Evolutionary conservation across 1,284 basidiomycete genomes (phyloP).

Genomic region (Boletus nobilissimus): DNA sequence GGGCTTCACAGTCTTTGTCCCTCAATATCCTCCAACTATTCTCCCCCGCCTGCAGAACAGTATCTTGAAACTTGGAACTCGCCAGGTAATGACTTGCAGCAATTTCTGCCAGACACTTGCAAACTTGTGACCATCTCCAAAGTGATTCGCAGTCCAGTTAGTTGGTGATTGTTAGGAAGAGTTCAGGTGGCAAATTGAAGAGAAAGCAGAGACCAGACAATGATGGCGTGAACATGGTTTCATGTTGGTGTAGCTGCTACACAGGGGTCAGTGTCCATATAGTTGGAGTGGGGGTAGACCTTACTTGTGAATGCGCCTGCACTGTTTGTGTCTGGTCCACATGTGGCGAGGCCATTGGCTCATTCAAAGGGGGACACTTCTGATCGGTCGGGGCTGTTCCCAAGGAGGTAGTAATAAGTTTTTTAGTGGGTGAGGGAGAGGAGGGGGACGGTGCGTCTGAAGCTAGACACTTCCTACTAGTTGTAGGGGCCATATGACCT

Average conservation of each 20-base stretch:
- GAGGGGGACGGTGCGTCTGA: neutral
- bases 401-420: too few species aligned
- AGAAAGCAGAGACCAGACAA: neutral
- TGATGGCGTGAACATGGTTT: neutral
- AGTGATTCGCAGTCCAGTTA: slow-evolving; percentile 16
- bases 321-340: neutral
- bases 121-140: slow-evolving; percentile 6
- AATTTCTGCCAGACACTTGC: slow-evolving; percentile 11
- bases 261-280: neutral
- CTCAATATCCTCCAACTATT: slow-evolving; percentile 1
- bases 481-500: neutral
- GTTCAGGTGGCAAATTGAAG: neutral
- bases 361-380: too few species aligned
- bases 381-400: too few species aligned
- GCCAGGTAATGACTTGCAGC: neutral
- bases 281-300: neutral
- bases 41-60: neutral
- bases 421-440: too few species aligned
- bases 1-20: slow-evolving; percentile 12
- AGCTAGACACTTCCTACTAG: neutral
- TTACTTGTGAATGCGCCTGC: neutral
- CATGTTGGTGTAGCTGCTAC: neutral
- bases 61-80: neutral
- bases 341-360: too few species aligned
- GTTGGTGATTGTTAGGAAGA: neutral